Base-by-base conservation (phyloP, 352 stramenopile species). In the Pythium dissotocum region DNA sequence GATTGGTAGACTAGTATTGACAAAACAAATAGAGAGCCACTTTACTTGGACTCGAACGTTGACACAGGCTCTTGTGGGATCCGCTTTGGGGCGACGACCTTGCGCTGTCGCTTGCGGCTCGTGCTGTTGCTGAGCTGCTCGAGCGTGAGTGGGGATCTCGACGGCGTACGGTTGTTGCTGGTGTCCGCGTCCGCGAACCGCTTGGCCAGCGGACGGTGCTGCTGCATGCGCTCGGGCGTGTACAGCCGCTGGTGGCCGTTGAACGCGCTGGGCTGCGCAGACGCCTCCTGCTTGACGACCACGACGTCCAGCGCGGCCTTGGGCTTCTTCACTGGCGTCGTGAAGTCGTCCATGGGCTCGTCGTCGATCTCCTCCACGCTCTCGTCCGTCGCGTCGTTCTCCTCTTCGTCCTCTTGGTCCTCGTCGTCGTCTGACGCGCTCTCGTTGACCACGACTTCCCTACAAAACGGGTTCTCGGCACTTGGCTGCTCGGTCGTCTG, bases 31-130 rank as follows among this genome's bases (percentile, higher is more conserved):
- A 33, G 28, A 10, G 12, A 30, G 2, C 12, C 6, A 28, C 48
- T 18, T 21, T 16, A 24, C 30, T 62, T 55, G 16, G 59, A 53
- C 13, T 8, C 38, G 42, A 21, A 44, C 38, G 16, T 24, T 30
- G 46, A n/a, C 46, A 14, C 46, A 10, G 42, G 33, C 38, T 48
- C 59, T 57, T 82, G 82, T 16, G 72, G 72, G 56, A 90, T 87
- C 30, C 80, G 82, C 13, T 80, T 78, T 18, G 82, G 82, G 24
- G 67, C 71, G 14, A 70, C 57, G 4, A 72, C 80, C 65, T 90
- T 90, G 49, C 82, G 78, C 42, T 86, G 78, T 16, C 82, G 78
- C 57, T 88, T 90, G 59, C 82, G 76, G 48, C 73, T 75, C 16
- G 62, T 79, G 40, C 46, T 58, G 46, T 53, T 53, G 46, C 18